These are phyloP conservation scores for Erodium moschatum DNA, from an alignment of 441 rosid species.

Conservation along the genomic window DNA sequence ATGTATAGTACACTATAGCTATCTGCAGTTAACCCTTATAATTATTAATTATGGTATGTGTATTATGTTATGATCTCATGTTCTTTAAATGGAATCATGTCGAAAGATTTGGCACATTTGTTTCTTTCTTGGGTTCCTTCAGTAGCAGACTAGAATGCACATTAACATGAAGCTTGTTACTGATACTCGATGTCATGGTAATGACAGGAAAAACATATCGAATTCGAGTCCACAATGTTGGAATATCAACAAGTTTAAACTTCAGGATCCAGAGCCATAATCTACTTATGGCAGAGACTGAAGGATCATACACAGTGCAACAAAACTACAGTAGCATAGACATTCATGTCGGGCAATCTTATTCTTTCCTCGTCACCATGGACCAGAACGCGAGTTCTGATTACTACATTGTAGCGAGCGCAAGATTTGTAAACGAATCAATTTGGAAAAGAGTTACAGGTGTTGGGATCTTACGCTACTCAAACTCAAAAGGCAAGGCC, in stretches of 20 bases:
- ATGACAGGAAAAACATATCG: conserved; percentile 69
- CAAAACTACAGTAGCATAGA: conserved; percentile 62
- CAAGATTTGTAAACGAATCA: conserved; percentile 46
- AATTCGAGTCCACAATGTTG: conserved; percentile 79
- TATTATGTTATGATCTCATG: not conserved
- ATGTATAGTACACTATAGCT: too few relatives aligned
- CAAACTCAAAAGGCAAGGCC: conserved; percentile 59
- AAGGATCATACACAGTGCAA: conserved; percentile 89
- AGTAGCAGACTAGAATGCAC: too few relatives aligned
- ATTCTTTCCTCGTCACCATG: conserved; percentile 68
- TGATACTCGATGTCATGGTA: not conserved
- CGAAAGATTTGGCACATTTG: not conserved
- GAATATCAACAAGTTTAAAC: conserved; percentile 60
- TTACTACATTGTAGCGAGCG: conserved; percentile 73
- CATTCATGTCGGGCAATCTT: conserved; percentile 80
- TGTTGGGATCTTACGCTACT: conserved; percentile 57
- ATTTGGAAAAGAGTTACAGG: conserved; percentile 34
- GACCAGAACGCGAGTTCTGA: conserved; percentile 61
- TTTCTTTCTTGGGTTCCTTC: too few relatives aligned
- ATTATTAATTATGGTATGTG: not conserved
- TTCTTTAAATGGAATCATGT: not conserved
- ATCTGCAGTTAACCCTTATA: too few relatives aligned
- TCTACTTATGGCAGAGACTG: conserved; percentile 78
- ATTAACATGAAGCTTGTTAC: too few relatives aligned
- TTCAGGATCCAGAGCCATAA: conserved; percentile 78